phyloP scores from a whole-genome alignment of 208 protist species.

The Kentomonas sorsogonicus region DNA sequence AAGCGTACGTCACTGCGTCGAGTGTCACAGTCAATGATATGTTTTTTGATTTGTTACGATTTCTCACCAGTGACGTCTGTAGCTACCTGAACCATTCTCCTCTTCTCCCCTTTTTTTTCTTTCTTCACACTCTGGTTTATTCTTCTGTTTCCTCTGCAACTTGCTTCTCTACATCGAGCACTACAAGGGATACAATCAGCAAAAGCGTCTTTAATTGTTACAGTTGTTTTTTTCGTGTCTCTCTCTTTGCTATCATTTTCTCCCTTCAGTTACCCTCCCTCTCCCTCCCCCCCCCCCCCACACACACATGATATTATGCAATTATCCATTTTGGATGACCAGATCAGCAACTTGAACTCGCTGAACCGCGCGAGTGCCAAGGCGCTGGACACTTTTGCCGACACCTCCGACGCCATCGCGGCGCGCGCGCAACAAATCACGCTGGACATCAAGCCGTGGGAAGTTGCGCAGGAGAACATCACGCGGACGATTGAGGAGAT shows the following conservation, averaged over 20 bases:
- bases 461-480: constrained; percentile 85
- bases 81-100: no score
- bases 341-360: constrained; percentile 60
- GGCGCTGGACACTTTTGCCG: constrained; percentile 77
- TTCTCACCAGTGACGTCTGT: no score
- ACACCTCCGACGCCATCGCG: constrained; percentile 68
- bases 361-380: constrained; percentile 61
- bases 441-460: constrained; percentile 75
- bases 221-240: not conserved
- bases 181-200: no score
- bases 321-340: constrained; percentile 61
- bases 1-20: no score
- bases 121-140: no score
- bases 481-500: constrained; percentile 80
- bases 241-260: not conserved
- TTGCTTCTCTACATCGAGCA: no score
- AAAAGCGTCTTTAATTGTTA: not conserved
- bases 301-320: no score
- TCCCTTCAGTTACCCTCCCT: not conserved
- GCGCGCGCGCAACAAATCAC: constrained; percentile 58
- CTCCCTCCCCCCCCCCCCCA: not conserved
- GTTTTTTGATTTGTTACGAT: no score
- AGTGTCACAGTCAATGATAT: no score
- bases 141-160: no score
- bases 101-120: no score